Percentiles rank a stretch among this genome's conserved stretches.
Evolutionary conservation across 352 stramenopile genomes (phyloP).

Genomic region (Phytophthora tentaculata): DNA sequence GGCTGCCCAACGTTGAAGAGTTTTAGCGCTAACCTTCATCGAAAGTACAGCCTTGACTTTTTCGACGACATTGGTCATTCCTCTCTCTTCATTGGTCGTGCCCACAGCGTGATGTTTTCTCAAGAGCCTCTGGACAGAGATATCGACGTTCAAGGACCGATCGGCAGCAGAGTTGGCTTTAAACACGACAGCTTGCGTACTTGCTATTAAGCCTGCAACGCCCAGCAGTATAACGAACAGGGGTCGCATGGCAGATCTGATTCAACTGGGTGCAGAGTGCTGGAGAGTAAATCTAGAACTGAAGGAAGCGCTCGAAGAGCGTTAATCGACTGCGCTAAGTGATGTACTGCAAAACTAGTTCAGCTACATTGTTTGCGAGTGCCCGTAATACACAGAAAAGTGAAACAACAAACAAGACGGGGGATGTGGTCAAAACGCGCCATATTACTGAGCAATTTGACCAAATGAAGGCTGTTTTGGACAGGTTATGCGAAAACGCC

Average conservation of each 20-base stretch:
- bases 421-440: no score
- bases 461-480: no score
- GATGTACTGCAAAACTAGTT: no score
- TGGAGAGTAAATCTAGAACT: neutral
- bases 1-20: neutral
- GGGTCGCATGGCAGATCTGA: no score
- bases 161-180: neutral
- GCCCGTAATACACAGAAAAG: no score
- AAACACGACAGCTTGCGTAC: neutral
- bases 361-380: no score
- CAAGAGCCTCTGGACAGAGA: neutral
- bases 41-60: neutral
- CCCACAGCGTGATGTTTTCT: neutral
- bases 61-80: neutral
- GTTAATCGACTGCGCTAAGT: no score
- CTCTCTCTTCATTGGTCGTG: neutral
- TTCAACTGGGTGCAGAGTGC: no score
- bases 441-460: no score
- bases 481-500: no score
- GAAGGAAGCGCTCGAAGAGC: neutral
- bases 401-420: no score
- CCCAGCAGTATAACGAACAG: neutral
- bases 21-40: neutral
- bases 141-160: neutral
- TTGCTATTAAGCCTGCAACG: neutral